Conservation (phyloP, 208 protist genomes). For the Acanthamoeba royreba region DNA sequence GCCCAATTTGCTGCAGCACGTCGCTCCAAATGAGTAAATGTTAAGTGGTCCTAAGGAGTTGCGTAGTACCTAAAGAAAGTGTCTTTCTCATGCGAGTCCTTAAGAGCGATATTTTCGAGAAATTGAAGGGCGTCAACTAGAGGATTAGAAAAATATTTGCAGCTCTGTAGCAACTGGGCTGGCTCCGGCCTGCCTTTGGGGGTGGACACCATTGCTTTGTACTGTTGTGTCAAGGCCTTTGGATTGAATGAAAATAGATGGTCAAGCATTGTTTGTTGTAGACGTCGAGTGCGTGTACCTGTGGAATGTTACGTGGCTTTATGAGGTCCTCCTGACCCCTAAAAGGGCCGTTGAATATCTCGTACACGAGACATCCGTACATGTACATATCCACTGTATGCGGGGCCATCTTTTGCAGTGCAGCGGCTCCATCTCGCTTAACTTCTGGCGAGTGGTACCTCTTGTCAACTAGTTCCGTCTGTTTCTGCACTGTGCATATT, state of each 20-base stretch:
- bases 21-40: not conserved
- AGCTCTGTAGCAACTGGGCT: not conserved
- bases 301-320: not conserved
- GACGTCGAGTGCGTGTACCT: not conserved
- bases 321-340: not conserved
- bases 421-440: not conserved
- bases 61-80: conserved; percentile 64
- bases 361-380: conserved; percentile 53
- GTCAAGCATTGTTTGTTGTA: not conserved
- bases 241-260: not conserved
- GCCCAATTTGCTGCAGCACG: conserved; percentile 62
- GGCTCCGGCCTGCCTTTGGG: not conserved
- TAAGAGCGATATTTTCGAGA: conserved; percentile 68
- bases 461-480: conserved; percentile 14
- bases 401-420: not conserved
- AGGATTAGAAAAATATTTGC: conserved; percentile 61
- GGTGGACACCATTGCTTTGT: not conserved
- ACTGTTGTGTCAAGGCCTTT: not conserved
- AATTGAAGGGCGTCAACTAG: conserved; percentile 66
- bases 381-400: conserved; percentile 54
- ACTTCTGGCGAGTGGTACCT: conserved; percentile 62
- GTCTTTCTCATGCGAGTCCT: conserved; percentile 70
- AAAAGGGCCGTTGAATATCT: conserved; percentile 49
- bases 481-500: not conserved
- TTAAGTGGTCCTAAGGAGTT: not conserved